These are phyloP conservation scores for Venturia asperata DNA, from an alignment of 2,329 filamentous ascomycete species.

Conservation along the genomic window DNA sequence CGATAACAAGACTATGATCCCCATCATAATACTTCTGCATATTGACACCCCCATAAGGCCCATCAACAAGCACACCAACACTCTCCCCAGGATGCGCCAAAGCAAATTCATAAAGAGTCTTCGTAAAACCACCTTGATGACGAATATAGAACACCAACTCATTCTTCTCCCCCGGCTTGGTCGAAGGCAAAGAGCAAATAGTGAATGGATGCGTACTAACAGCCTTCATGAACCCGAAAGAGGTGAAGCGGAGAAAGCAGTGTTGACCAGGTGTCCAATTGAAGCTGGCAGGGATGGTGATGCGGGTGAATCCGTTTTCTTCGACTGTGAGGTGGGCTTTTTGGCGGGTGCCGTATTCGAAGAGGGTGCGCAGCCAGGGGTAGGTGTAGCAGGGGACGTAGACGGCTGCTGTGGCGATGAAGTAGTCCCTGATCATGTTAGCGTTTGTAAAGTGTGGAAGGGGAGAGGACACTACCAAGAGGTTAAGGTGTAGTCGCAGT, in stretches of 20 bases:
- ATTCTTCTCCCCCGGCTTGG: constrained; percentile 78
- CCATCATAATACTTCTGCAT: constrained; percentile 66
- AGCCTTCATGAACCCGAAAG: constrained; percentile 85
- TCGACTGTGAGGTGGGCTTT: constrained; percentile 71
- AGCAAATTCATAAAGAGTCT: constrained; percentile 72
- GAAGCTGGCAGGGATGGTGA: constrained; percentile 88
- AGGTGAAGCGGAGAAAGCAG: constrained; percentile 33
- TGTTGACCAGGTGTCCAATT: constrained; percentile 50
- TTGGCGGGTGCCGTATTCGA: constrained; percentile 14
- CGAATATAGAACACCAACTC: constrained; percentile 63
- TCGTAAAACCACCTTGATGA: constrained; percentile 85
- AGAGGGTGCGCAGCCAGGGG: constrained; percentile 51
- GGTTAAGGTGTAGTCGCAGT: constrained; percentile 82
- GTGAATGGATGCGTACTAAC: constrained; percentile 89
- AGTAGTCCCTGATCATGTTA: constrained; percentile 57
- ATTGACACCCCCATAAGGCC: constrained; percentile 91
- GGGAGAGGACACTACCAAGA: constrained; percentile 45
- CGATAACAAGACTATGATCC: constrained; percentile 86
- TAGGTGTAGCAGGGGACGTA: constrained; percentile 77
- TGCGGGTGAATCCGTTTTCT: constrained; percentile 80
- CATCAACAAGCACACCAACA: constrained; percentile 86
- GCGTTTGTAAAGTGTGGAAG: constrained; percentile 42
- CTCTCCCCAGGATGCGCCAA: constrained; percentile 37
- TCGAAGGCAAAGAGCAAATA: constrained; percentile 85
- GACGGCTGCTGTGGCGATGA: constrained; percentile 72